Percentiles rank a stretch among this genome's conserved stretches.
Evolutionary conservation across 2,329 filamentous ascomycete species (phyloP).

Genomic region (Scedosporium aurantiacum): DNA sequence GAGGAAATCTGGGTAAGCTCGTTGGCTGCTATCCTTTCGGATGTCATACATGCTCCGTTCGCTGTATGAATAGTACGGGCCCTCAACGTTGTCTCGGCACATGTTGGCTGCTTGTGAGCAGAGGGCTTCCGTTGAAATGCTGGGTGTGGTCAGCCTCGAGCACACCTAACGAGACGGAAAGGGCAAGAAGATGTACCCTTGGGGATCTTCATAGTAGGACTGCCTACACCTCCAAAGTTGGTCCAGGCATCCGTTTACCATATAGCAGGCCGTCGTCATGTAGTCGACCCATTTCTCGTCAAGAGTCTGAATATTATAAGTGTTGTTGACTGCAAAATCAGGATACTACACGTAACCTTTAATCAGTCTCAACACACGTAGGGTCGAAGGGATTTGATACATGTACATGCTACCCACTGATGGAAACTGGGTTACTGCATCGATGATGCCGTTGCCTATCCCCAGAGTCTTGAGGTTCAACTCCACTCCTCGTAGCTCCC

Average conservation of each 20-base stretch:
- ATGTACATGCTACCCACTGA: background rate
- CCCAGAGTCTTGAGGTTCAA: slow-evolving; percentile 31
- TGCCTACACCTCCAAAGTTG: slow-evolving; percentile 22
- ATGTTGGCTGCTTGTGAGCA: slow-evolving; percentile 42
- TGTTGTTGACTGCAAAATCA: slow-evolving; percentile 37
- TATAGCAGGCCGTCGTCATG: slow-evolving; percentile 9
- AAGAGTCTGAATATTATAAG: slow-evolving; percentile 20
- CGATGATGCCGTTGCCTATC: slow-evolving; percentile 3
- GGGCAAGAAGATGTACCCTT: background rate
- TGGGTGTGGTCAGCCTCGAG: background rate
- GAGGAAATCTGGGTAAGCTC: slow-evolving; percentile 46
- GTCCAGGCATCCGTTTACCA: slow-evolving; percentile 34
- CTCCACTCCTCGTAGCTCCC: slow-evolving; percentile 40
- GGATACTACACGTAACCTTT: slow-evolving; percentile 12
- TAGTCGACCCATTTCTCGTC: slow-evolving; percentile 11
- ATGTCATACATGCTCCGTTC: slow-evolving; percentile 44
- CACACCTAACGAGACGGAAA: background rate
- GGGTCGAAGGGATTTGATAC: background rate
- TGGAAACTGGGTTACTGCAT: slow-evolving; percentile 2
- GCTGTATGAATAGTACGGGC: slow-evolving; percentile 29
- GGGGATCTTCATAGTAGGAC: background rate
- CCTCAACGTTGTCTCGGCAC: slow-evolving; percentile 43
- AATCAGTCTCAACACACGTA: background rate
- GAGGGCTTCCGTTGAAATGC: slow-evolving; percentile 3
- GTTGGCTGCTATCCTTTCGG: slow-evolving; percentile 35